Percentiles rank a stretch among this genome's conserved stretches.
phyloP scores from a whole-genome alignment of 2,329 filamentous ascomycete genomes.

The Aspergillus fructus region DNA sequence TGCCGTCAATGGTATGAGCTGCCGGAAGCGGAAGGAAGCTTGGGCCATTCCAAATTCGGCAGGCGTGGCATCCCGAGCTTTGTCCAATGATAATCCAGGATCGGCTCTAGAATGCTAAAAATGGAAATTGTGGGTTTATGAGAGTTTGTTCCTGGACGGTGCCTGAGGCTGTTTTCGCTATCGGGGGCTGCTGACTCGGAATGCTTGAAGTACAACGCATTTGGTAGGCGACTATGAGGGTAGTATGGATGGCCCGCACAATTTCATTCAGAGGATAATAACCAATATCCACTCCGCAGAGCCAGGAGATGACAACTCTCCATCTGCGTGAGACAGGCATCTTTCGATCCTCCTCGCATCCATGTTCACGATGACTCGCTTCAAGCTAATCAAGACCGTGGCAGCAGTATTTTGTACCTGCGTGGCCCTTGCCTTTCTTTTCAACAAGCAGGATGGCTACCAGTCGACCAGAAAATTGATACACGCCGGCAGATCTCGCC shows the following conservation, averaged over 20 bases:
- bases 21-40: slow-evolving; percentile 2
- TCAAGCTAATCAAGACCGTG: slow-evolving; percentile 6
- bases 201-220: slow-evolving; percentile 1
- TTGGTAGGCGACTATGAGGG: not conserved
- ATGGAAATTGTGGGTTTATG: not conserved
- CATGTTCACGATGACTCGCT: slow-evolving; percentile 1
- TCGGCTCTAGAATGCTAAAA: not conserved
- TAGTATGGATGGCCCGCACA: not conserved
- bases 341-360: not conserved
- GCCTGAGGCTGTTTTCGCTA: not conserved
- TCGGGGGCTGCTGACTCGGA: not conserved
- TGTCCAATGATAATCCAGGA: not conserved
- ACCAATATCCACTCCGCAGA: not conserved
- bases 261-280: not conserved
- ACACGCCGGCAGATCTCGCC: slow-evolving; percentile 7
- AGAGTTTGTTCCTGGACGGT: not conserved
- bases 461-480: slow-evolving; percentile 8
- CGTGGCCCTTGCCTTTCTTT: not conserved
- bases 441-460: slow-evolving; percentile 9
- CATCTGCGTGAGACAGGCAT: not conserved
- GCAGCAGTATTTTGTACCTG: slow-evolving; percentile 7
- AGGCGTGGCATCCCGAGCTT: not conserved
- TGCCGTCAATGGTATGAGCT: not conserved
- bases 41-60: not conserved
- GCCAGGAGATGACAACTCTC: not conserved